Base-by-base conservation (phyloP, 2,329 filamentous ascomycete genomes). In the Elsinoe ampelina region DNA sequence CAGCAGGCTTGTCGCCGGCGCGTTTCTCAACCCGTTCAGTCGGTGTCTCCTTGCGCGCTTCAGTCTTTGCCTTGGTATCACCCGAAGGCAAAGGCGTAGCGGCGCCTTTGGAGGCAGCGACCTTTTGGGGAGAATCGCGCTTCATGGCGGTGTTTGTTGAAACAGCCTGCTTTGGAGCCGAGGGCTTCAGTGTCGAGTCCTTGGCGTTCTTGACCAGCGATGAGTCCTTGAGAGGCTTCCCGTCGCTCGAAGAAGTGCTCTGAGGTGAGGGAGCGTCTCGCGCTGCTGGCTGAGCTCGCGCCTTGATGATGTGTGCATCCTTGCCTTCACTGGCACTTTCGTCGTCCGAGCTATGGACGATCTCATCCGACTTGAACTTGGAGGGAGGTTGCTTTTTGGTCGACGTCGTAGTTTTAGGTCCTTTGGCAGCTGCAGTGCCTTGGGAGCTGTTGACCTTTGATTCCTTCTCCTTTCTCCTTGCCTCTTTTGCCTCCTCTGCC, bases 341-440 rank as follows among this genome's bases (percentile, higher is more conserved):
- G 47, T 73, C 72, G 42, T 69, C 67, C 10, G 78, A 80, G 62
- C 78, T 76, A 56, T 77, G 71, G 19, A 80, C 75, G 54, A 75
- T 73, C 64, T 80, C 78, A 1, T 75, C 73, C 7, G 77, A 80
- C 64, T 80, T 80, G 68, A 77, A 73, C 62, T 77, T 70, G 12
- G 61, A 58, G 32, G 65, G 74, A 26, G 59, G 58, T 52, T 60
- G 58, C 57, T 61, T 66, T 57, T 61, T 64, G 58, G 59, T 67
- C n/a, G 58, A 59, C 1, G 50, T 57, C 34, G 52, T 73, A 73
- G n/a, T 68, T 59, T 17, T 64, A 57, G 35, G 58, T 59, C 50
- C 62, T 58, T 57, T 70, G 52, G 67, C 64, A 55, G 63, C 66
- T 15, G 63, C 62, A 51, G 61, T 61, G 32, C 45, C 26, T 20